Conservation (phyloP, 345 rosid species). For the Gossypium raimondii region DNA sequence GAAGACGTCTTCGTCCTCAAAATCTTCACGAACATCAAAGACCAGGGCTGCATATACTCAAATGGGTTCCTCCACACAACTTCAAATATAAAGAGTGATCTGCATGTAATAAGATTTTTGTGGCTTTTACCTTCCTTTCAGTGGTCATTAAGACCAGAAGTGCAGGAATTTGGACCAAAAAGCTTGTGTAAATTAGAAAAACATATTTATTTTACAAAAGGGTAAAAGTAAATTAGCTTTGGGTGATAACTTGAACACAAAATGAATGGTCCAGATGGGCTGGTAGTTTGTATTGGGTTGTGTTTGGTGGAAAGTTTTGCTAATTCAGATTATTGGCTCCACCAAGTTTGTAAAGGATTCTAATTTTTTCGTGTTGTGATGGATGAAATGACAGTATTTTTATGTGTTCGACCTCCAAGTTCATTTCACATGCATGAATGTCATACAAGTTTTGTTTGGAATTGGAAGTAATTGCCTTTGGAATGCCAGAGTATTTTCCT, state of each 20-base stretch:
- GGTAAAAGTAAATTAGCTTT: neutral
- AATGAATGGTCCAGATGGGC: neutral
- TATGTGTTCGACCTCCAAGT: neutral
- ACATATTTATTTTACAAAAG: neutral
- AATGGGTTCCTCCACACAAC: slow-evolving; percentile 14
- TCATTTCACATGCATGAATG: neutral
- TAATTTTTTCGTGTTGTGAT: neutral
- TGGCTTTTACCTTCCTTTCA: neutral
- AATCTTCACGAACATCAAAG: slow-evolving; percentile 33
- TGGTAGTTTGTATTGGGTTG: slow-evolving; percentile 10
- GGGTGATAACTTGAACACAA: neutral
- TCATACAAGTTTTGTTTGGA: neutral
- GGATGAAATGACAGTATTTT: slow-evolving; percentile 2
- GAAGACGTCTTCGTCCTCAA: slow-evolving; percentile 31
- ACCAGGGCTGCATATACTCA: slow-evolving; percentile 26
- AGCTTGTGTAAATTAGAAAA: slow-evolving; percentile 15
- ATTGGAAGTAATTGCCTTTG: neutral
- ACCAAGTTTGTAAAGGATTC: neutral
- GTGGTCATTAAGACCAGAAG: neutral
- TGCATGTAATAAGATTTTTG: slow-evolving; percentile 5
- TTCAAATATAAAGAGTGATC: slow-evolving; percentile 17
- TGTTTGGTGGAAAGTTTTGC: slow-evolving; percentile 19
- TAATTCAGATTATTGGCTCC: slow-evolving; percentile 1
- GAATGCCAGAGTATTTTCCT: neutral
- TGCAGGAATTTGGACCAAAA: slow-evolving; percentile 11